These are phyloP conservation scores for Pulveroboletus ravenelii DNA, from an alignment of 768 basidiomycete species.

Conservation along the genomic window DNA sequence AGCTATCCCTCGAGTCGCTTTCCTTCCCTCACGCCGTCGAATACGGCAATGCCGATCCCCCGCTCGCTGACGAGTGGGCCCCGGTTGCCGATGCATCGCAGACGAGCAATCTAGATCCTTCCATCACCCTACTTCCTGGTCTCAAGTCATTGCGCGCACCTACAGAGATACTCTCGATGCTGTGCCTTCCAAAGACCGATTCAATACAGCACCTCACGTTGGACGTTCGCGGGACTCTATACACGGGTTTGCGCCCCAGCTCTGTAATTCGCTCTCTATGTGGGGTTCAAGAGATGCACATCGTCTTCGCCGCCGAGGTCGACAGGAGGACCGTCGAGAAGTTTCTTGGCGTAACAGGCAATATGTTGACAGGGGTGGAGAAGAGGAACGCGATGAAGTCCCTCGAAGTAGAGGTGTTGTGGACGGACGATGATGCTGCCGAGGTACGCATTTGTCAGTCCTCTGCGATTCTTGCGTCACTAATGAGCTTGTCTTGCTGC, in stretches of 20 bases:
- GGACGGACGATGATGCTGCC: constrained; percentile 26
- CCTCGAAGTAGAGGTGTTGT: constrained; percentile 27
- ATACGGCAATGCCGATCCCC: neutral
- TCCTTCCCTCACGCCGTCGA: constrained; percentile 26
- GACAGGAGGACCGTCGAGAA: constrained; percentile 32
- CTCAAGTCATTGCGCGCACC: constrained; percentile 28
- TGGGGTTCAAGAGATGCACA: constrained; percentile 28
- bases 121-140: constrained; percentile 16
- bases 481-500: neutral
- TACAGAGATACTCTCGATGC: constrained; percentile 17
- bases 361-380: constrained; percentile 14
- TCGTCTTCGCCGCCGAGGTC: constrained; percentile 29
- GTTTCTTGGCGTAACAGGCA: constrained; percentile 25
- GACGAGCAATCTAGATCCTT: neutral
- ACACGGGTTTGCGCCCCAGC: constrained; percentile 27
- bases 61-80: constrained; percentile 11
- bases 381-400: constrained; percentile 12
- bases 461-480: neutral
- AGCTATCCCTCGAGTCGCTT: constrained; percentile 24
- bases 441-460: constrained; percentile 13
- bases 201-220: constrained; percentile 21
- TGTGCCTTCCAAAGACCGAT: constrained; percentile 16
- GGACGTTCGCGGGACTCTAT: constrained; percentile 26
- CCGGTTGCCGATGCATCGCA: neutral
- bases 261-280: constrained; percentile 22